Evolutionary conservation across 305 asterid genomes (phyloP).

Genomic region (Striga hermonthica): DNA sequence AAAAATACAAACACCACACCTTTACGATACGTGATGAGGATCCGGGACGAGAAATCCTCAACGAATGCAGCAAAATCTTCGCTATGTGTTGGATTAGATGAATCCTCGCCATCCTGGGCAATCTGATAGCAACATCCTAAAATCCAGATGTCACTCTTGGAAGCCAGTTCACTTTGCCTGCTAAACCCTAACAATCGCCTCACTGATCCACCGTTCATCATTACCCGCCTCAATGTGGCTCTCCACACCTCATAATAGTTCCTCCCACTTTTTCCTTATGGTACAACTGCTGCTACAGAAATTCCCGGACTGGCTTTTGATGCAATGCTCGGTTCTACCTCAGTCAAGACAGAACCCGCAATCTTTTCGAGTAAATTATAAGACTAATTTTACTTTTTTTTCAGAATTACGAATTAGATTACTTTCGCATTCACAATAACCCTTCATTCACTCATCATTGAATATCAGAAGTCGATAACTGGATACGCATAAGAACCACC

Average conservation of each 20-base stretch:
- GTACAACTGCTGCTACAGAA: conserved; percentile 29
- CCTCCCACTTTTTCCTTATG: conserved; percentile 44
- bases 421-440: conserved; percentile 34
- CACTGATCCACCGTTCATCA: conserved; percentile 77
- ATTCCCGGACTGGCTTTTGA: conserved; percentile 35
- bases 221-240: conserved; percentile 63
- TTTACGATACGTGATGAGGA: conserved; percentile 83
- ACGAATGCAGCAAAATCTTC: conserved; percentile 85
- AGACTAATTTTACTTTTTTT: conserved; percentile 28
- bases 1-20: conserved; percentile 52
- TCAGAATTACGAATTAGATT: conserved; percentile 37
- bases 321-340: conserved; percentile 46
- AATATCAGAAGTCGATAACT: conserved; percentile 27
- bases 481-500: conserved; percentile 33
- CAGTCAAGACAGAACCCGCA: conserved; percentile 62
- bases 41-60: conserved; percentile 88
- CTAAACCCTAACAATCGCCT: conserved; percentile 71
- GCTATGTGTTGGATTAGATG: conserved; percentile 67
- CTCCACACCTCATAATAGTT: conserved; percentile 55
- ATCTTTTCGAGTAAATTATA: conserved; percentile 27
- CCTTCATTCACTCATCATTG: conserved; percentile 64
- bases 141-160: conserved; percentile 83
- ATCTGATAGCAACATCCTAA: conserved; percentile 77
- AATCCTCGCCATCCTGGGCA: conserved; percentile 51
- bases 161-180: conserved; percentile 46